Percentiles rank a stretch among this genome's conserved stretches.
These are phyloP conservation scores for Teunomyces barrocoloradensis DNA, from an alignment of 805 yeast genomes.

Conservation along the genomic window DNA sequence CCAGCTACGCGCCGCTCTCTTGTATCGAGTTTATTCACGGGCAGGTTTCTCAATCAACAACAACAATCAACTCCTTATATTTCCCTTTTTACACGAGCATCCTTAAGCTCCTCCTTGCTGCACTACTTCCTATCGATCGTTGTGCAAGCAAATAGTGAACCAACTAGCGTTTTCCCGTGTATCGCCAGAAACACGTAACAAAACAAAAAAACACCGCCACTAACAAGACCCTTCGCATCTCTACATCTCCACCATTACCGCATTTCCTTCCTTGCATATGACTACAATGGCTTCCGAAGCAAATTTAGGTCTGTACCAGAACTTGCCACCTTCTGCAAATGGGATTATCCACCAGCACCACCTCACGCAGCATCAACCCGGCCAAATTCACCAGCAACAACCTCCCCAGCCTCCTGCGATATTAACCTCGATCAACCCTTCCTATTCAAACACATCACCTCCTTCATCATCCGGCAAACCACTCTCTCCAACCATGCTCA, in stretches of 20 bases:
- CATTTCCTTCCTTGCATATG: slow-evolving; percentile 6
- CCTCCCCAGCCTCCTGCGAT: slow-evolving; percentile 9
- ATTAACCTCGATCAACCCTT: slow-evolving; percentile 1
- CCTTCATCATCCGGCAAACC: slow-evolving; percentile 9
- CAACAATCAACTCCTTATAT: not conserved
- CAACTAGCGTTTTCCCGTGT: not conserved
- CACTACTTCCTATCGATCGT: not conserved
- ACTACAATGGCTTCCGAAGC: slow-evolving; percentile 13
- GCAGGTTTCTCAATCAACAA: not conserved
- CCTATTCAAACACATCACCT: slow-evolving; percentile 4
- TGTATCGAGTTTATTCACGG: not conserved
- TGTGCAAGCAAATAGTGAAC: not conserved
- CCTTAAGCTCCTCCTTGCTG: not conserved
- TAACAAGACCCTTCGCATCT: not conserved
- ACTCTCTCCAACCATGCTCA: slow-evolving; percentile 15
- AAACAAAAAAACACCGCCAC: not conserved
- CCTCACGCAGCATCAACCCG: slow-evolving; percentile 5
- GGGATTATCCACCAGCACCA: slow-evolving; percentile 3
- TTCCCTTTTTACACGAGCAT: not conserved
- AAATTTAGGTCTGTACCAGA: slow-evolving; percentile 13
- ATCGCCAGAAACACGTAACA: not conserved
- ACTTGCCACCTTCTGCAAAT: slow-evolving; percentile 7
- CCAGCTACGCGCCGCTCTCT: slow-evolving; percentile 2
- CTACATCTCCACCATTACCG: not conserved
- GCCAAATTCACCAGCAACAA: slow-evolving; percentile 6